Evolutionary conservation across 306 rosid genomes (phyloP).

Genomic region (Medicago truncatula): DNA sequence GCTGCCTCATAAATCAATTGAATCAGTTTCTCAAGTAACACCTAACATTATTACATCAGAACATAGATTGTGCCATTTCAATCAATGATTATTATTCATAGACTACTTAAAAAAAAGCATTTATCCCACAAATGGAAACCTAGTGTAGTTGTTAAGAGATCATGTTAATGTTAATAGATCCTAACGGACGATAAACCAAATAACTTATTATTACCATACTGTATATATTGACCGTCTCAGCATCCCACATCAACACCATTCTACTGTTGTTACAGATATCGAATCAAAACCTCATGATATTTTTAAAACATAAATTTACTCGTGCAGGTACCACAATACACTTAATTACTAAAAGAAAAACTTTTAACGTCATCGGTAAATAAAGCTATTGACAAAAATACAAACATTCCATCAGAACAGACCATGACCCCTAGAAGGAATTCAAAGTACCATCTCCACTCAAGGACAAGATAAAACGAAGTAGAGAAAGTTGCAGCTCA

Average conservation of each 20-base stretch:
- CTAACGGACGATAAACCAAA: neutral
- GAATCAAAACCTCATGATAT: neutral
- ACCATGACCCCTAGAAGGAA: neutral
- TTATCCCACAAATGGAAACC: neutral
- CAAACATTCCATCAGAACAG: neutral
- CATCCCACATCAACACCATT: neutral
- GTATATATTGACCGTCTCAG: neutral
- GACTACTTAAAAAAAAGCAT: neutral
- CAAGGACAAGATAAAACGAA: neutral
- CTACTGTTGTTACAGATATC: neutral
- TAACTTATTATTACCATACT: neutral
- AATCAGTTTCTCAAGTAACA: slow-evolving; percentile 3
- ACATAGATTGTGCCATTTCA: neutral
- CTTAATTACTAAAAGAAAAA: neutral
- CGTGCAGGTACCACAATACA: neutral
- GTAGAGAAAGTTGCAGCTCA: neutral
- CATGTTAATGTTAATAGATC: neutral
- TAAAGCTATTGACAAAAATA: neutral
- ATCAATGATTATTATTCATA: neutral
- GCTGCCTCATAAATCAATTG: neutral
- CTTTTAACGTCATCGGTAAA: neutral
- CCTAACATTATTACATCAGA: neutral
- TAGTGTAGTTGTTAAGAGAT: slow-evolving; percentile 3
- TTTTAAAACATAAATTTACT: neutral
- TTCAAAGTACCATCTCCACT: neutral